These are phyloP conservation scores for Hemileia vastatrix DNA, from an alignment of 1,284 basidiomycete species.

Conservation along the genomic window DNA sequence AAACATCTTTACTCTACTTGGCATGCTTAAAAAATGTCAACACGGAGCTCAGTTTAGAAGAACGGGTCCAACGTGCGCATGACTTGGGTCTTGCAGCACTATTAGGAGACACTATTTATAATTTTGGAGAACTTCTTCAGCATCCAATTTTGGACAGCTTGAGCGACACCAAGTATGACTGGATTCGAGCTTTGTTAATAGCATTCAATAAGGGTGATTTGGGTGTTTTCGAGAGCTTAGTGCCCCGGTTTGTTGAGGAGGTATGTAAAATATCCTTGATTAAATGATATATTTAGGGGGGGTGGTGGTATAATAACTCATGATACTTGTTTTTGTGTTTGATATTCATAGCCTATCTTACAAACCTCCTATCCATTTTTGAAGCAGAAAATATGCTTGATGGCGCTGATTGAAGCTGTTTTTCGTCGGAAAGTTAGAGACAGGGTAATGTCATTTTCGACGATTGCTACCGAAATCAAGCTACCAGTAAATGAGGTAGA, in stretches of 20 bases:
- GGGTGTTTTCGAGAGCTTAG: constrained; percentile 83
- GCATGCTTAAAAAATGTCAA: constrained; percentile 74
- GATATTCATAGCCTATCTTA: constrained; percentile 63
- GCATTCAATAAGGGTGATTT: constrained; percentile 97
- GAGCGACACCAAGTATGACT: constrained; percentile 68
- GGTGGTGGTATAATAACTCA: not conserved
- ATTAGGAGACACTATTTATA: constrained; percentile 91
- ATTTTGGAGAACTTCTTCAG: constrained; percentile 96
- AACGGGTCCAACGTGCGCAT: constrained; percentile 72
- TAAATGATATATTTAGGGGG: not conserved
- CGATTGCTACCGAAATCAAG: constrained; percentile 83
- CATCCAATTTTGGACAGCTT: constrained; percentile 88
- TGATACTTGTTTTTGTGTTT: not conserved
- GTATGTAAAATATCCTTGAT: constrained; percentile 49
- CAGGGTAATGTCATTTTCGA: constrained; percentile 67
- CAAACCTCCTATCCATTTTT: constrained; percentile 82
- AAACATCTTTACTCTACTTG: constrained; percentile 89
- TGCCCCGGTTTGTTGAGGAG: constrained; percentile 74
- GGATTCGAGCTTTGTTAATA: constrained; percentile 84
- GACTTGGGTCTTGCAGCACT: constrained; percentile 87
- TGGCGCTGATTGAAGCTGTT: constrained; percentile 95
- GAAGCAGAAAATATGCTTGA: constrained; percentile 96
- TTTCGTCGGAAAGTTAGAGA: constrained; percentile 66
- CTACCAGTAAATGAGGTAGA: constrained; percentile 88
- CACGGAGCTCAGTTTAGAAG: constrained; percentile 66